phyloP scores from a whole-genome alignment of 306 rosid species.

The Hippophae gyantsensis region DNA sequence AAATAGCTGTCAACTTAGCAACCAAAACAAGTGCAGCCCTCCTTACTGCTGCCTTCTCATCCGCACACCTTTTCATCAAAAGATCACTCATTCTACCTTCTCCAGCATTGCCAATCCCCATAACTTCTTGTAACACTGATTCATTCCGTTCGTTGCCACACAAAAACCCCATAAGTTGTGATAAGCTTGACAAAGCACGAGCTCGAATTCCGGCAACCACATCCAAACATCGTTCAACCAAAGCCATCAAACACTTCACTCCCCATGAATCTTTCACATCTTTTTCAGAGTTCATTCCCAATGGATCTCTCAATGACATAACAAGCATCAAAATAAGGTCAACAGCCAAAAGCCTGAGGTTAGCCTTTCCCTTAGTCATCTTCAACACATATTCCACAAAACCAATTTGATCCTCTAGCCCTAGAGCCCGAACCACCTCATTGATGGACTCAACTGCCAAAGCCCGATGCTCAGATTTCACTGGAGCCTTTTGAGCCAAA shows the following conservation, averaged over 20 bases:
- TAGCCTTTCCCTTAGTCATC: constrained; percentile 63
- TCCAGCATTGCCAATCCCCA: constrained; percentile 44
- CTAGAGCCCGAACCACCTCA: constrained; percentile 55
- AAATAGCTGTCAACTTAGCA: constrained; percentile 58
- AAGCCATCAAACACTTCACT: constrained; percentile 57
- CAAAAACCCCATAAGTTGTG: constrained; percentile 57
- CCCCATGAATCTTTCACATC: constrained; percentile 48
- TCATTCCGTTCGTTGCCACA: constrained; percentile 27
- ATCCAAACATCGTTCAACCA: constrained; percentile 79
- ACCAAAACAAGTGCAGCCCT: constrained; percentile 72
- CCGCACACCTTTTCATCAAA: constrained; percentile 68
- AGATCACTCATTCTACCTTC: constrained; percentile 37
- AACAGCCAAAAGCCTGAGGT: constrained; percentile 63
- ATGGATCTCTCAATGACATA: constrained; percentile 39
- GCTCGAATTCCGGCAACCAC: constrained; percentile 49
- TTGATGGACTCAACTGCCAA: constrained; percentile 68
- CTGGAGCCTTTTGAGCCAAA: constrained; percentile 63
- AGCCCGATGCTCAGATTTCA: constrained; percentile 70
- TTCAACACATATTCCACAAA: constrained; percentile 64
- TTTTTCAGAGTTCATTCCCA: constrained; percentile 41
- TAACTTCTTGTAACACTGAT: constrained; percentile 40
- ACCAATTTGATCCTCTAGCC: constrained; percentile 42
- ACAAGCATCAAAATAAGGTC: constrained; percentile 57
- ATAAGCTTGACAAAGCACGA: constrained; percentile 62
- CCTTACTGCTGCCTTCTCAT: constrained; percentile 87